Percentiles rank a stretch among this genome's conserved stretches.
Evolutionary conservation across 2,329 filamentous ascomycete species (phyloP).

Genomic region (Thyridium curvatum): DNA sequence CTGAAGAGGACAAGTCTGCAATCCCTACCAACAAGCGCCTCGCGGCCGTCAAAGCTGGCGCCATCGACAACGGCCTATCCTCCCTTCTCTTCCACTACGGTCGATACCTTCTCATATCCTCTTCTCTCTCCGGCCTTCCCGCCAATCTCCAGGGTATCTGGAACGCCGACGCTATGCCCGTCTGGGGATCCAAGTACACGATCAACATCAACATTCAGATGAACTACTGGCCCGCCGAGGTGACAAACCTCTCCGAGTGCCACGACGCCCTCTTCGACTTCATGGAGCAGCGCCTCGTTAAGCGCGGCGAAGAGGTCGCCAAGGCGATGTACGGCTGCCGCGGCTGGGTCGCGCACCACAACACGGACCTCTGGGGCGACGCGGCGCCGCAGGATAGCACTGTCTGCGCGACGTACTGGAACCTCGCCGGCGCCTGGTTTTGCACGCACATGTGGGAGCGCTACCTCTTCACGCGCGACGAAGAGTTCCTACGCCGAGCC

Average conservation of each 20-base stretch:
- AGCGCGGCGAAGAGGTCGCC: slow-evolving; percentile 13
- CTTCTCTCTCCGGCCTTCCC: slow-evolving; percentile 23
- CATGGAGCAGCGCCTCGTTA: slow-evolving; percentile 14
- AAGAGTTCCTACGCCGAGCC: slow-evolving; percentile 16
- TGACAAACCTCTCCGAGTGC: slow-evolving; percentile 18
- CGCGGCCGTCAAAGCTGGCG: neutral
- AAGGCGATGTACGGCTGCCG: slow-evolving; percentile 11
- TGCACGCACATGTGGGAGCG: slow-evolving; percentile 31
- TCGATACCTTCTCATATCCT: slow-evolving; percentile 20
- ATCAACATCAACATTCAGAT: slow-evolving; percentile 36
- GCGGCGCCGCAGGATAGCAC: slow-evolving; percentile 12
- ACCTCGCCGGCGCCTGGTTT: slow-evolving; percentile 32
- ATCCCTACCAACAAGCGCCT: neutral
- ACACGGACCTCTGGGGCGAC: slow-evolving; percentile 14
- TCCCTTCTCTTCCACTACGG: slow-evolving; percentile 24
- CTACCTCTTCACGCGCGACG: slow-evolving; percentile 25
- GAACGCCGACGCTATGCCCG: slow-evolving; percentile 30
- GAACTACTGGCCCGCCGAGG: slow-evolving; percentile 31
- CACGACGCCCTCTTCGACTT: slow-evolving; percentile 26
- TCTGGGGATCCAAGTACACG: slow-evolving; percentile 36
- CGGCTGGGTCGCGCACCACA: slow-evolving; percentile 12
- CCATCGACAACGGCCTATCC: slow-evolving; percentile 10
- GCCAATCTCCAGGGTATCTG: slow-evolving; percentile 38
- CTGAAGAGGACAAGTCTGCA: neutral
- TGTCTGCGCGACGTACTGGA: slow-evolving; percentile 25